Base-by-base conservation (phyloP, 176 grass and related monocot species). In the Oryza punctata region DNA sequence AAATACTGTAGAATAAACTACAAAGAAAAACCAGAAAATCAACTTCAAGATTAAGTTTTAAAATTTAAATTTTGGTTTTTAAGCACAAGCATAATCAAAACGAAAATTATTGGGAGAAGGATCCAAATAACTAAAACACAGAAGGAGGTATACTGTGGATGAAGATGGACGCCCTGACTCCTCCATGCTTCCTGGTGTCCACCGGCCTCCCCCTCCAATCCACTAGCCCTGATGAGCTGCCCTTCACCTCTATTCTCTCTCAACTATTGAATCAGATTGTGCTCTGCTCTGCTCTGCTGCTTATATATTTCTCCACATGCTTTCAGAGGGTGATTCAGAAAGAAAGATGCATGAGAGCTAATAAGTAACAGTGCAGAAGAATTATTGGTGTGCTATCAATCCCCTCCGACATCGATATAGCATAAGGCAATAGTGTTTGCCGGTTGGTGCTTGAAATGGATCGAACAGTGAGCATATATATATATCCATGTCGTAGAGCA, bases 111-210 rank as follows among this genome's bases (percentile, higher is more conserved):
- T 57, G 5, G 19, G n/a, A n/a, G n/a, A n/a, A 57, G 0, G 18
- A 41, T 41, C 40, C 40, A 41, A 16, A 50, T 6, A 50, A 15
- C 47, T 6, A 11, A 14, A 47, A 4, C 45, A 47, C 3, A 47
- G 12, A 47, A 47, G 11, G 11, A 14, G 40, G 9, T 41, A 28
- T 59, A 77, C 82, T 26, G 38, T 84, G 64, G 15, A 84, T 77
- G 64, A 77, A 86, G 45, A 81, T 75, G 15, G 85, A 57, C 44
- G 77, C 85, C 57, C 85, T 75, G 7, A 81, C 45, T 59, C 85
- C 85, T 16, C 85, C 85, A 12, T 81, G 85, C 33, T 86, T 86
- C 61, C 59, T 75, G 23, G 35, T 59, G 18, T 73, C 37, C 57
- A 86, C 84, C 15, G 59, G 59, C 16, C 69, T 45, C 6, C 76